phyloP scores from a whole-genome alignment of 1,284 basidiomycete species.

The Tilletia indica region DNA sequence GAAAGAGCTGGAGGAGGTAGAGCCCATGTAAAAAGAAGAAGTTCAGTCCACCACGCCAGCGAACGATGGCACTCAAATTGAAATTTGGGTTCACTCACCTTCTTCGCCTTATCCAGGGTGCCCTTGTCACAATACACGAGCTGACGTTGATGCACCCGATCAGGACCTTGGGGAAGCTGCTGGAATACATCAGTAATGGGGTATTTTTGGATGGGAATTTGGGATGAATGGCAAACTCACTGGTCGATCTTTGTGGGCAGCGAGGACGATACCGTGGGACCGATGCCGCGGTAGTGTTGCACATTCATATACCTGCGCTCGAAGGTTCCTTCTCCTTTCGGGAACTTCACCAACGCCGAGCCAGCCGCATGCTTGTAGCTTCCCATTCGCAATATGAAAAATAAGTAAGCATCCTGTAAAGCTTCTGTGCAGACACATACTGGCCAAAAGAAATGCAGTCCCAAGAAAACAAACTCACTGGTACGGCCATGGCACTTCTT shows the following conservation, averaged over 20 bases:
- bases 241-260: neutral
- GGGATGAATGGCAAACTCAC: neutral
- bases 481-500: conserved; percentile 43
- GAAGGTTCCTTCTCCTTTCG: neutral
- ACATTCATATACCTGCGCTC: conserved; percentile 13
- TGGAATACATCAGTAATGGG: neutral
- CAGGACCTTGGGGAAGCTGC: conserved; percentile 19
- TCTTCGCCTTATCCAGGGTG: conserved; percentile 65
- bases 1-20: conserved; percentile 51
- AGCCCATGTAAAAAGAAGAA: neutral
- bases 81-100: conserved; percentile 58
- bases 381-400: neutral
- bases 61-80: conserved; percentile 11
- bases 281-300: conserved; percentile 2
- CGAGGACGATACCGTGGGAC: neutral
- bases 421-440: too few species aligned
- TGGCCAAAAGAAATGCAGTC: conserved; percentile 20
- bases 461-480: conserved; percentile 9
- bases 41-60: neutral
- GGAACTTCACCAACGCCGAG: neutral
- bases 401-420: neutral
- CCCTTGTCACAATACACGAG: conserved; percentile 62
- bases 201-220: neutral
- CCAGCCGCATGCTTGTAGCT: conserved; percentile 13
- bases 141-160: neutral